A percentile compares a stretch with the other conserved stretches of the same genome.
Conservation (phyloP, 805 yeast genomes). For the Kodamaea neixiangensis region DNA sequence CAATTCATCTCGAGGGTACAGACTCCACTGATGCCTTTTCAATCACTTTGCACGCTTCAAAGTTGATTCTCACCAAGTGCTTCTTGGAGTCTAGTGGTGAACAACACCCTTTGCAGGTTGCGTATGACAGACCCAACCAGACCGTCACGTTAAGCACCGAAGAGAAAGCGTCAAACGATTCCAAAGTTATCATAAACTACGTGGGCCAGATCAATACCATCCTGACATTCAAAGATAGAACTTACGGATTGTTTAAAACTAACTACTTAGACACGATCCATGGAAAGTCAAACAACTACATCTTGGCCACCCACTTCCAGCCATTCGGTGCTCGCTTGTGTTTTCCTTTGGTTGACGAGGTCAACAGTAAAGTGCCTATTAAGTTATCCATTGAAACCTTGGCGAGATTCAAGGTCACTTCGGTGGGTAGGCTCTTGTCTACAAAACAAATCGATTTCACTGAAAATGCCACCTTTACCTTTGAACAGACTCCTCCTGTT, state of each 20-base stretch:
- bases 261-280: conserved; percentile 54
- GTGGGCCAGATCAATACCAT: conserved; percentile 54
- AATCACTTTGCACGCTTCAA: conserved; percentile 42
- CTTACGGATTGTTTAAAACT: conserved; percentile 69
- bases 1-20: conserved; percentile 23
- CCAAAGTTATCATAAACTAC: conserved; percentile 34
- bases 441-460: conserved; percentile 19
- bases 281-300: conserved; percentile 50
- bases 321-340: conserved; percentile 63
- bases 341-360: conserved; percentile 73
- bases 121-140: conserved; percentile 44
- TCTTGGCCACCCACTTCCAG: conserved; percentile 72
- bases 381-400: conserved; percentile 50
- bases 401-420: conserved; percentile 48
- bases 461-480: conserved; percentile 38
- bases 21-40: conserved; percentile 10
- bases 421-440: conserved; percentile 44
- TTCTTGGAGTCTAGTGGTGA: conserved; percentile 14
- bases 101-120: conserved; percentile 23
- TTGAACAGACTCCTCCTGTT: conserved; percentile 59
- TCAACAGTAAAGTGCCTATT: conserved; percentile 53
- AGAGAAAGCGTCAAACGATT: conserved; percentile 9
- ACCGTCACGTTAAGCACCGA: conserved; percentile 30
- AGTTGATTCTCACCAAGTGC: conserved; percentile 38
- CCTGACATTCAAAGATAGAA: conserved; percentile 54